Conservation (phyloP, 2,329 filamentous ascomycete genomes). For the Colletotrichum destructivum region DNA sequence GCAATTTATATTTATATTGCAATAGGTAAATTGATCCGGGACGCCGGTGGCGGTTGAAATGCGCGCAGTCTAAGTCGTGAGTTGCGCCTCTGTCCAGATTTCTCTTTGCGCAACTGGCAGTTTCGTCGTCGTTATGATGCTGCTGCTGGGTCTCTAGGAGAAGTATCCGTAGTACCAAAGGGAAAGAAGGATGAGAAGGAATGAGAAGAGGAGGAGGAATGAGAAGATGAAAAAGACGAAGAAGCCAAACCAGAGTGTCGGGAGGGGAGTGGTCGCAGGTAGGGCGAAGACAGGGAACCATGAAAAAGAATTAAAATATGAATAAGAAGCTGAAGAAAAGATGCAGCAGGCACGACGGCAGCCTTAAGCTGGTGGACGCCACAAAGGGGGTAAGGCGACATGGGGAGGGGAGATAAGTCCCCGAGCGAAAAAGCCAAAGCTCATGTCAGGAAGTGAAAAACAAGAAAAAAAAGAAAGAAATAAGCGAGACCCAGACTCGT, state of each 20-base stretch:
- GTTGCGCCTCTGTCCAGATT: neutral
- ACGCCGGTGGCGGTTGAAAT: neutral
- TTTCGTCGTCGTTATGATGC: too few species aligned
- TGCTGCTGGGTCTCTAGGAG: too few species aligned
- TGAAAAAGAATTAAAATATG: neutral
- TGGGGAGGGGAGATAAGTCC: neutral
- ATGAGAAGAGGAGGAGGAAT: neutral
- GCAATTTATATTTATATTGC: too few species aligned
- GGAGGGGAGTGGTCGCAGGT: slow-evolving; percentile 19
- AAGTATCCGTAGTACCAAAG: too few species aligned
- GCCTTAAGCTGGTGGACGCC: neutral
- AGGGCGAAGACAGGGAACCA: slow-evolving; percentile 2
- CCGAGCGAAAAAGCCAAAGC: slow-evolving; percentile 21
- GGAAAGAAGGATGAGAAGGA: neutral
- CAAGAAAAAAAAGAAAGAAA: neutral
- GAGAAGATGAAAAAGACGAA: neutral
- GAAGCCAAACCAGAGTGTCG: slow-evolving; percentile 1
- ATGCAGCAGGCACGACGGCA: neutral
- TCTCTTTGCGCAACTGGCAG: neutral
- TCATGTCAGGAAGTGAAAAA: neutral
- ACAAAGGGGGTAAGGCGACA: neutral
- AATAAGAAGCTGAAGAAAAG: neutral
- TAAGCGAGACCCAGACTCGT: slow-evolving; percentile 3
- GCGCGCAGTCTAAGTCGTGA: too few species aligned
- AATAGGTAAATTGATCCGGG: neutral